Conservation (phyloP, 2,329 filamentous ascomycete genomes). For the Epichloe sp. region DNA sequence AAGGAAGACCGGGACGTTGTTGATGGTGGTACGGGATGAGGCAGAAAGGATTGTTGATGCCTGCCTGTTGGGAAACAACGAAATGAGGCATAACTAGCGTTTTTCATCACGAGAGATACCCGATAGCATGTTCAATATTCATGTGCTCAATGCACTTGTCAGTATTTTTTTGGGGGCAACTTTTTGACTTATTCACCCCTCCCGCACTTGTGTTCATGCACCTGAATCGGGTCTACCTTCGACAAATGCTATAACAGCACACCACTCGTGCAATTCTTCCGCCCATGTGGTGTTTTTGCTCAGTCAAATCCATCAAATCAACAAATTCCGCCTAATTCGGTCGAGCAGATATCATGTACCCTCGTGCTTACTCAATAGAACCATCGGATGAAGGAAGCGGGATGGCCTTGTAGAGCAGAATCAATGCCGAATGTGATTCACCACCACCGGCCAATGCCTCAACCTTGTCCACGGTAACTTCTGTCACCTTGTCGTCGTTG, state of each 20-base stretch:
- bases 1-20: background rate
- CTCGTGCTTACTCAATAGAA: conserved; percentile 12
- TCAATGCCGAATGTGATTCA: conserved; percentile 71
- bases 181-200: background rate
- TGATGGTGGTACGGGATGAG: background rate
- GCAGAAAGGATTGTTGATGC: background rate
- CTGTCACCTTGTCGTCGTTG: conserved; percentile 93
- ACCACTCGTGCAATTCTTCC: background rate
- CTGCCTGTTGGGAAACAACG: background rate
- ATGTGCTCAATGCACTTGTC: background rate
- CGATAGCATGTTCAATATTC: background rate
- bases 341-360: background rate
- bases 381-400: conserved; percentile 48
- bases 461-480: conserved; percentile 85
- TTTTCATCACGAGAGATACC: conserved; percentile 4
- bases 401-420: conserved; percentile 66
- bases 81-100: conserved; percentile 2
- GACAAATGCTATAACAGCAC: too few species aligned
- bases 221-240: too few species aligned
- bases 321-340: background rate
- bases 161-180: background rate
- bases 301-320: background rate
- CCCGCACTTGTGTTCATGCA: too few species aligned
- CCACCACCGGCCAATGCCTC: conserved; percentile 81
- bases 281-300: background rate